Conservation (phyloP, 2,329 filamentous ascomycete genomes). For the Alternaria sp. region DNA sequence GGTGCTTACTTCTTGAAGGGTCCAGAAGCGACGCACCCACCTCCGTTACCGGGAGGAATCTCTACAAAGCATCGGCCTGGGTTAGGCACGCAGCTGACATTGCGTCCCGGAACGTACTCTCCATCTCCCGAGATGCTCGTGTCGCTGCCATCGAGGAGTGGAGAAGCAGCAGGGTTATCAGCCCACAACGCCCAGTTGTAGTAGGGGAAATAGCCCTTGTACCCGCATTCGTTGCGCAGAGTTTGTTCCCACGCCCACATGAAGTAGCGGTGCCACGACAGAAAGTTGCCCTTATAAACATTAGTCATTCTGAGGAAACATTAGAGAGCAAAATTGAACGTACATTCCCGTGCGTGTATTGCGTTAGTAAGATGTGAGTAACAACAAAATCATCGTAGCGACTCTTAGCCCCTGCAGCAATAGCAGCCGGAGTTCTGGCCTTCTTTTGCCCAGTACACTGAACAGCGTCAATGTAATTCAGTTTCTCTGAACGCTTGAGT, state of each 20-base stretch:
- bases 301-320: conserved; percentile 14
- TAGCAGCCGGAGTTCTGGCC: conserved; percentile 31
- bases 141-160: conserved; percentile 9
- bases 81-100: conserved; percentile 1
- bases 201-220: conserved; percentile 10
- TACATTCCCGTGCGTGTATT: no score
- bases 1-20: conserved; percentile 34
- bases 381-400: no score
- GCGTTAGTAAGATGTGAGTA: no score
- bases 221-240: conserved; percentile 50
- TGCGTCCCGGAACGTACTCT: conserved; percentile 2
- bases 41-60: conserved; percentile 56
- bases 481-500: conserved; percentile 21
- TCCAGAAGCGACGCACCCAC: conserved; percentile 62
- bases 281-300: conserved; percentile 34
- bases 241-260: conserved; percentile 53
- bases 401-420: conserved; percentile 38
- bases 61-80: conserved; percentile 2
- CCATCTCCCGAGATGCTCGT: conserved; percentile 11
- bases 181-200: conserved; percentile 12
- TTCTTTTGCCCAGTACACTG: conserved; percentile 37
- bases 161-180: conserved; percentile 4
- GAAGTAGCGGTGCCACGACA: conserved; percentile 53
- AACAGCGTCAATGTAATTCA: conserved; percentile 44
- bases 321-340: not conserved